Conservation (phyloP, 495 filamentous ascomycete genomes). For the Chaetomidium leptoderma region DNA sequence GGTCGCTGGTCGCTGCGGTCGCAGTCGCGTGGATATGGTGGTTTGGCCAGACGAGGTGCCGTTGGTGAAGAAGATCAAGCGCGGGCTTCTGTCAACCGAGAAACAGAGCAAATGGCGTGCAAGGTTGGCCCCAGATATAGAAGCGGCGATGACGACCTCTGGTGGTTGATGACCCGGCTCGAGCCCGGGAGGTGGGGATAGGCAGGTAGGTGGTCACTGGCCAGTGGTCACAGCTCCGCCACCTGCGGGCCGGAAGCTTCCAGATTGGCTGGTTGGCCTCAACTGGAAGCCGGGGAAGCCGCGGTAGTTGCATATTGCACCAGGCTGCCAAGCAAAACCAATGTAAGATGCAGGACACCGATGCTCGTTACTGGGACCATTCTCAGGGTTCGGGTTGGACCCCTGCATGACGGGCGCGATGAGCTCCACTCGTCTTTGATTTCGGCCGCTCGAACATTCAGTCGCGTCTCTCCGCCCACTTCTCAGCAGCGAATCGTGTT, state of each 20-base stretch:
- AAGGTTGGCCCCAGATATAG: not conserved
- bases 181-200: conserved; percentile 11
- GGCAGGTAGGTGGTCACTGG: not conserved
- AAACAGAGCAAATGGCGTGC: not conserved
- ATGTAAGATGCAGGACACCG: no score
- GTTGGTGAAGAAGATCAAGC: not conserved
- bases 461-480: conserved; percentile 16
- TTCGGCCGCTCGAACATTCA: not conserved
- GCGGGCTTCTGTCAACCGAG: not conserved
- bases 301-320: no score
- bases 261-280: not conserved
- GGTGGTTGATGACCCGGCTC: conserved; percentile 14
- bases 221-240: conserved; percentile 11
- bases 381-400: conserved; percentile 13
- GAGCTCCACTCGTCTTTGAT: conserved; percentile 1
- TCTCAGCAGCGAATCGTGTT: conserved; percentile 10
- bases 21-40: conserved; percentile 1
- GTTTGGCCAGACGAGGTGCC: not conserved
- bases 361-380: no score
- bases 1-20: not conserved
- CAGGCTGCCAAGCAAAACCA: no score
- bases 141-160: not conserved
- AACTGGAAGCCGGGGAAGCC: not conserved
- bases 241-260: conserved; percentile 14
- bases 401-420: conserved; percentile 8